Conservation (phyloP, 371 early-diverging fungal species). For the Phascolomyces articulosus region DNA sequence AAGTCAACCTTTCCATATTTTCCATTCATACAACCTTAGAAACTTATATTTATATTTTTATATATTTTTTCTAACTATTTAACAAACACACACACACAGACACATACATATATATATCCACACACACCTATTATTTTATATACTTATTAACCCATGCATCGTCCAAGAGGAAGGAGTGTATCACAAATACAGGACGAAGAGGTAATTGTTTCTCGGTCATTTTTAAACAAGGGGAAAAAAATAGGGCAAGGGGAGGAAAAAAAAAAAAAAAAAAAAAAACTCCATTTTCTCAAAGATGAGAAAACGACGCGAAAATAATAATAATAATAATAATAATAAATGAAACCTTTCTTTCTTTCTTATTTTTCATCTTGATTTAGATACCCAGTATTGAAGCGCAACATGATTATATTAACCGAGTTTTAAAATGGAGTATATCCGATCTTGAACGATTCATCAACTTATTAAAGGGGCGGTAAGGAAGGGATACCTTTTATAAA, state of each 20-base stretch:
- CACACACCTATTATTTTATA: too few species aligned
- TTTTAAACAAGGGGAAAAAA: too few species aligned
- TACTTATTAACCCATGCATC: conserved; percentile 13
- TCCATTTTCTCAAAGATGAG: neutral
- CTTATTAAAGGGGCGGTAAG: conserved; percentile 41
- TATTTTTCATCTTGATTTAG: conserved; percentile 7
- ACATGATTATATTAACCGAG: conserved; percentile 38
- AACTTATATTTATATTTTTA: neutral
- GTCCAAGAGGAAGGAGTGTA: conserved; percentile 19
- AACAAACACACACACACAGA: too few species aligned
- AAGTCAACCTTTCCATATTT: conserved; percentile 3
- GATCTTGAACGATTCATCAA: conserved; percentile 46
- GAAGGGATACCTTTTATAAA: too few species aligned
- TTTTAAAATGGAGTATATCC: conserved; percentile 44
- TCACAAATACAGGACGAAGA: conserved; percentile 24
- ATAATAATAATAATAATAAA: neutral
- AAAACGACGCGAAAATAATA: neutral
- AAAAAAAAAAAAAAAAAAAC: neutral
- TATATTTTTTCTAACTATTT: neutral
- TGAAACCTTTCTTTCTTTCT: neutral
- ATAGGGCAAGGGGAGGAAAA: too few species aligned
- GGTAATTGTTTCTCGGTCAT: conserved; percentile 1
- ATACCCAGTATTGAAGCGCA: conserved; percentile 42
- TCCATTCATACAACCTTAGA: neutral
- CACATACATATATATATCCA: too few species aligned